A percentile compares a stretch with the other conserved stretches of the same genome.
phyloP scores from a whole-genome alignment of 805 yeast species.

The Starmerella floricola region DNA sequence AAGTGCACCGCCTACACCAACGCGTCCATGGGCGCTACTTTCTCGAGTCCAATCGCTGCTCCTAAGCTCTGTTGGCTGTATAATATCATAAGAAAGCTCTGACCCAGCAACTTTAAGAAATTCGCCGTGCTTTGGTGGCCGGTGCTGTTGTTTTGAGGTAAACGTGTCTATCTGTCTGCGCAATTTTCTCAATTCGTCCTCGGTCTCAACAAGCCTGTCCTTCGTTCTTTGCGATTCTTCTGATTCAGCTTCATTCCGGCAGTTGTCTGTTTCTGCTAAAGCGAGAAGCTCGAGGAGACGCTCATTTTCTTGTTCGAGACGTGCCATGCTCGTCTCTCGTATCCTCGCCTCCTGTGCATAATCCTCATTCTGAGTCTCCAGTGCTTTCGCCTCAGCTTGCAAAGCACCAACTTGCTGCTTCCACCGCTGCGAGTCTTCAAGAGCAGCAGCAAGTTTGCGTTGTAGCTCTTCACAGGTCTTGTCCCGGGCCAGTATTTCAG shows the following conservation, averaged over 20 bases:
- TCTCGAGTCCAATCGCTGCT: constrained; percentile 1
- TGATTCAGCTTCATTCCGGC: constrained; percentile 14
- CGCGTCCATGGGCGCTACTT: too few relatives aligned
- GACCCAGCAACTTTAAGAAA: too few relatives aligned
- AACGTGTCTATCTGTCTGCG: constrained; percentile 4
- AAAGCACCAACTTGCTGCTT: constrained; percentile 13
- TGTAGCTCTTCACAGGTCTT: constrained; percentile 22
- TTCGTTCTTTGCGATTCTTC: constrained; percentile 27
- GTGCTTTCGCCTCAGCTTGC: constrained; percentile 30
- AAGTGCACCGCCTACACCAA: too few relatives aligned
- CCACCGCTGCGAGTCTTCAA: constrained; percentile 23
- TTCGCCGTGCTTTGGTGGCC: not conserved
- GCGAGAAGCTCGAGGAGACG: constrained; percentile 32
- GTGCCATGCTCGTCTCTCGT: constrained; percentile 20
- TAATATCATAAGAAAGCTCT: too few relatives aligned
- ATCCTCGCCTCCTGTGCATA: constrained; percentile 33
- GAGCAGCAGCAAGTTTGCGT: constrained; percentile 24
- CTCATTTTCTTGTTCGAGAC: constrained; percentile 31
- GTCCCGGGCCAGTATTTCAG: constrained; percentile 32
- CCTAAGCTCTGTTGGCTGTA: constrained; percentile 4
- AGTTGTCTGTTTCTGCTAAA: constrained; percentile 32
- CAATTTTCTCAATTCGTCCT: constrained; percentile 26
- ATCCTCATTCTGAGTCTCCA: constrained; percentile 36
- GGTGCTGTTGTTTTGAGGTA: not conserved
- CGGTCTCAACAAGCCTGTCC: constrained; percentile 28